Conservation (phyloP, 768 basidiomycete genomes). For the Sistotremastrum niveocremeum region DNA sequence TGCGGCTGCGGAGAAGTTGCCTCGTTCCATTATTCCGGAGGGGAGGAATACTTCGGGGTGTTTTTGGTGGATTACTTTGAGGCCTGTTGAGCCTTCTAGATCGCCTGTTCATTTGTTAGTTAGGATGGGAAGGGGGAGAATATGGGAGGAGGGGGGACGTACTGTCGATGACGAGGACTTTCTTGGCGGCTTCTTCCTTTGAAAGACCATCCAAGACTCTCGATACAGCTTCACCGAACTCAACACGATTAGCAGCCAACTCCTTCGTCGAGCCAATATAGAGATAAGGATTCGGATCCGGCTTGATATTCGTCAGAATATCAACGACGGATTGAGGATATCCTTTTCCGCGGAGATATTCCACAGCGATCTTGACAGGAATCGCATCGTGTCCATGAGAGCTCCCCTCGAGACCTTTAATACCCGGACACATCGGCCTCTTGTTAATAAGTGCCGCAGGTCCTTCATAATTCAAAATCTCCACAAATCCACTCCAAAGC, state of each 20-base stretch:
- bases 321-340: conserved; percentile 33
- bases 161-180: conserved; percentile 85
- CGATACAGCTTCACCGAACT: conserved; percentile 79
- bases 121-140: neutral
- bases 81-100: conserved; percentile 78
- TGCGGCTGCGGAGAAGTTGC: conserved; percentile 73
- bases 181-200: conserved; percentile 64
- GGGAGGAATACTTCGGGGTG: conserved; percentile 80
- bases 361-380: conserved; percentile 65
- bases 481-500: conserved; percentile 54
- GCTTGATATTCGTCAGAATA: conserved; percentile 55
- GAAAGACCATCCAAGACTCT: conserved; percentile 57
- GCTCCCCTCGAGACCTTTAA: conserved; percentile 67
- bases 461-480: conserved; percentile 46
- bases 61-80: conserved; percentile 80
- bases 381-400: conserved; percentile 78
- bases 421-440: conserved; percentile 52
- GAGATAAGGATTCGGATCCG: conserved; percentile 39
- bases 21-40: conserved; percentile 80
- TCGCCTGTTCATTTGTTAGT: conserved; percentile 36
- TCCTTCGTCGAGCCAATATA: conserved; percentile 63
- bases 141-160: conserved; percentile 14
- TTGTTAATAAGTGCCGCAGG: conserved; percentile 69
- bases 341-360: conserved; percentile 66
- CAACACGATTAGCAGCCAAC: conserved; percentile 63